A percentile compares a stretch with the other conserved stretches of the same genome.
These are phyloP conservation scores for Theobroma grandiflorum DNA, from an alignment of 441 rosid genomes.

Conservation along the genomic window DNA sequence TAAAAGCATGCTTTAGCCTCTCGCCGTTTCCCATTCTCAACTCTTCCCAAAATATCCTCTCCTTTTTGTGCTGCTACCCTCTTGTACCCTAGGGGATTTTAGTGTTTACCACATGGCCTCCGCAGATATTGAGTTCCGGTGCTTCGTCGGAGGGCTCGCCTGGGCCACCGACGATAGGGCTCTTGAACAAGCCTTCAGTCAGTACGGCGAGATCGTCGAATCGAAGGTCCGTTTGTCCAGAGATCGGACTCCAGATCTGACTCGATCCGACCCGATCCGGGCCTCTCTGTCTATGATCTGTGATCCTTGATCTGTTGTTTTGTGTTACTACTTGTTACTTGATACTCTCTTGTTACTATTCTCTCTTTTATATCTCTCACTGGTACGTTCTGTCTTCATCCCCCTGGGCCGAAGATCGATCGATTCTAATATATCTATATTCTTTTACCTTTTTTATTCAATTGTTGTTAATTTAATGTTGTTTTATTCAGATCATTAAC, in stretches of 20 bases:
- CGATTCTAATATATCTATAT: slow-evolving; percentile 37
- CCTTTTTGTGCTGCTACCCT: not conserved
- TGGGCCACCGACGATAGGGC: slow-evolving; percentile 82
- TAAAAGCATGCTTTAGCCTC: slow-evolving; percentile 34
- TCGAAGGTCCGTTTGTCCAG: slow-evolving; percentile 95
- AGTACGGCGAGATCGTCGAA: slow-evolving; percentile 77
- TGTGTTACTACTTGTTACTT: slow-evolving; percentile 64
- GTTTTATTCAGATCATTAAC: slow-evolving; percentile 60
- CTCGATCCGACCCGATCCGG: slow-evolving; percentile 54
- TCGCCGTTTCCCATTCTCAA: not conserved
- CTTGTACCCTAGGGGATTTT: not conserved
- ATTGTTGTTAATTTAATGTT: slow-evolving; percentile 7
- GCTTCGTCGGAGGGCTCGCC: slow-evolving; percentile 95
- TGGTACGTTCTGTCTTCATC: slow-evolving; percentile 92
- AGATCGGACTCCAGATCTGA: slow-evolving; percentile 68
- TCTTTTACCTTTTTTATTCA: not conserved
- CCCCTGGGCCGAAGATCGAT: slow-evolving; percentile 82
- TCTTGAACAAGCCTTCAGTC: slow-evolving; percentile 67
- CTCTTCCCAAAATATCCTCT: not conserved
- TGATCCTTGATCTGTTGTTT: slow-evolving; percentile 61
- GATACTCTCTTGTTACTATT: slow-evolving; percentile 58
- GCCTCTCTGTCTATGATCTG: slow-evolving; percentile 53
- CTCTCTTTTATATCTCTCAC: slow-evolving; percentile 42
- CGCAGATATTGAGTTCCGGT: slow-evolving; percentile 73
- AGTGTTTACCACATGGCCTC: slow-evolving; percentile 46